phyloP scores from a whole-genome alignment of 2,329 filamentous ascomycete genomes.

The Ceratocystis diversiconidia region DNA sequence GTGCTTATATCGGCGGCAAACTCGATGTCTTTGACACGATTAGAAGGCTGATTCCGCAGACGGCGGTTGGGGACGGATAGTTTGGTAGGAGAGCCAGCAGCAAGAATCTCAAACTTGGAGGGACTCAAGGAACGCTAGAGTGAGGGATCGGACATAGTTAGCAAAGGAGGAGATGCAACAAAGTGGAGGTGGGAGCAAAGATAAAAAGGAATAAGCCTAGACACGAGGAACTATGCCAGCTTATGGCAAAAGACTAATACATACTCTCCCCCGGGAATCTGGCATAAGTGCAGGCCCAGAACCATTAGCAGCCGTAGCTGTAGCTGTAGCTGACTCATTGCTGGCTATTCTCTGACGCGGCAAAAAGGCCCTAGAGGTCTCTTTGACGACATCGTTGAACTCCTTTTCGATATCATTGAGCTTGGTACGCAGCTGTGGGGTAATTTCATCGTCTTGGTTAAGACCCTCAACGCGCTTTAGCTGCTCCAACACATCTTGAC shows the following conservation, averaged over 20 bases:
- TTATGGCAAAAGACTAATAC: not conserved
- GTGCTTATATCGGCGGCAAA: slow-evolving; percentile 98
- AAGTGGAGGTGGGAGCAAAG: too few relatives aligned
- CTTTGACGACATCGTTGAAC: slow-evolving; percentile 83
- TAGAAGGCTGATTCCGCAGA: slow-evolving; percentile 76
- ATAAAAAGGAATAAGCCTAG: too few relatives aligned
- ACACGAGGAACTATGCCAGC: too few relatives aligned
- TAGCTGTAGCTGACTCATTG: slow-evolving; percentile 35
- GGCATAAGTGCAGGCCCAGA: slow-evolving; percentile 39
- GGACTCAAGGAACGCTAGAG: slow-evolving; percentile 53
- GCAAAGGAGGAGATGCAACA: not conserved
- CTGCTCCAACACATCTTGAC: slow-evolving; percentile 66
- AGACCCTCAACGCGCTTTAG: slow-evolving; percentile 72
- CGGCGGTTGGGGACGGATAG: slow-evolving; percentile 70
- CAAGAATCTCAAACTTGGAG: slow-evolving; percentile 70
- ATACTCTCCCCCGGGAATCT: slow-evolving; percentile 40
- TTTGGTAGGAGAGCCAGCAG: slow-evolving; percentile 77
- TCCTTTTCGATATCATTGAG: slow-evolving; percentile 82
- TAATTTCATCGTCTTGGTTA: slow-evolving; percentile 62
- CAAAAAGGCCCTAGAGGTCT: slow-evolving; percentile 77
- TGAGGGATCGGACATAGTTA: slow-evolving; percentile 3
- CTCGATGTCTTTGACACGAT: slow-evolving; percentile 85
- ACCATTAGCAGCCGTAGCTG: not conserved
- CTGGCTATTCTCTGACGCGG: slow-evolving; percentile 70
- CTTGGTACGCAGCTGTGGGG: slow-evolving; percentile 67